A percentile compares a stretch with the other conserved stretches of the same genome.
Evolutionary conservation across 768 basidiomycete genomes (phyloP).

Genomic region (Suillus subaureus): DNA sequence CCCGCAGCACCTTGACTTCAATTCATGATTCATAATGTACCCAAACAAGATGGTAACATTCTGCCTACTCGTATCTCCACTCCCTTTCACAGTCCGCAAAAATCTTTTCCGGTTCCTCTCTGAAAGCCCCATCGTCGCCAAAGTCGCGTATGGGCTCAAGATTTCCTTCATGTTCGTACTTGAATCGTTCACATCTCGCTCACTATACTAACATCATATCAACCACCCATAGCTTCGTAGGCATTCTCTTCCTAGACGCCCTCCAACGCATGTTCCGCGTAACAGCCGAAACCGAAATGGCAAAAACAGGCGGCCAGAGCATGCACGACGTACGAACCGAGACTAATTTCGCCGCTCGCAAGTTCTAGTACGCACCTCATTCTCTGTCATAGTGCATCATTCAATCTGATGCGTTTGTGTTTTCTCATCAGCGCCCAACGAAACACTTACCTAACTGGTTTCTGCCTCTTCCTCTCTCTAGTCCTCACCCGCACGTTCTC

Average conservation of each 20-base stretch:
- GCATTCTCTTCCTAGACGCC: slow-evolving; percentile 86
- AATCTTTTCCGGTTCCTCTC: slow-evolving; percentile 71
- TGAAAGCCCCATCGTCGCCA: slow-evolving; percentile 71
- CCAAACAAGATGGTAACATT: slow-evolving; percentile 75
- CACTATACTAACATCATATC: not conserved
- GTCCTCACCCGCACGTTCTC: slow-evolving; percentile 92
- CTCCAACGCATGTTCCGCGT: slow-evolving; percentile 91
- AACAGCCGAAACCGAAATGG: slow-evolving; percentile 67
- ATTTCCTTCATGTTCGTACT: slow-evolving; percentile 85
- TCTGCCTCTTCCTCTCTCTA: slow-evolving; percentile 94
- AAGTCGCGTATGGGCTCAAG: slow-evolving; percentile 88
- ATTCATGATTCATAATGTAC: not conserved
- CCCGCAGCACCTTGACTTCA: not conserved
- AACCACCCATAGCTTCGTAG: slow-evolving; percentile 69
- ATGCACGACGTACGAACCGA: slow-evolving; percentile 72
- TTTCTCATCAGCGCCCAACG: slow-evolving; percentile 65
- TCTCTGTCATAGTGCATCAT: not conserved
- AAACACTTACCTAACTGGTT: slow-evolving; percentile 91
- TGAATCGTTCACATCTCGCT: not conserved
- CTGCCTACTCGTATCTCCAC: slow-evolving; percentile 78
- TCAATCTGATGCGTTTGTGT: not conserved
- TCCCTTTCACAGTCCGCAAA: slow-evolving; percentile 79
- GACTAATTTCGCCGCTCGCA: slow-evolving; percentile 87
- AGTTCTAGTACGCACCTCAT: slow-evolving; percentile 77
- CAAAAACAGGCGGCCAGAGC: slow-evolving; percentile 54